These are phyloP conservation scores for Venustampulla echinocandica DNA, from an alignment of 495 filamentous ascomycete genomes.

Conservation along the genomic window DNA sequence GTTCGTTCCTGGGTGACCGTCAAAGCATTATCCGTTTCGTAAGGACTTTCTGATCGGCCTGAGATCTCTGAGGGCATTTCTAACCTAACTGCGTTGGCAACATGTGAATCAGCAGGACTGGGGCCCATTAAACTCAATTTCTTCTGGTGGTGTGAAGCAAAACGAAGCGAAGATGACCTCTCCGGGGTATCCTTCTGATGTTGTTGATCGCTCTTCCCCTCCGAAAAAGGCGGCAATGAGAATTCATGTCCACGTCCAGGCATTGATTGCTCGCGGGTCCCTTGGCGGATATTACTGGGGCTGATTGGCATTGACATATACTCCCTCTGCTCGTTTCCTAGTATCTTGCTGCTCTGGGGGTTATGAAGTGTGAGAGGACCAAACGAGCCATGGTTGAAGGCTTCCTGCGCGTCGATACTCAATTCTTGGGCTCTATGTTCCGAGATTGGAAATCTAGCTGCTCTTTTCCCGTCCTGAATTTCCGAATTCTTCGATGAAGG, in stretches of 20 bases:
- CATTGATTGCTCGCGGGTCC: neutral
- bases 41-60: neutral
- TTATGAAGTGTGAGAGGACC: neutral
- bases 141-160: neutral
- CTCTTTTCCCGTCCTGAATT: neutral
- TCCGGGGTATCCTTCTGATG: neutral
- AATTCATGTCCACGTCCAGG: neutral
- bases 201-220: neutral
- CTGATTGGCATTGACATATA: neutral
- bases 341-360: neutral
- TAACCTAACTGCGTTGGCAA: slow-evolving; percentile 21
- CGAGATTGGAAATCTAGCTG: slow-evolving; percentile 6
- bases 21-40: neutral
- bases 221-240: neutral
- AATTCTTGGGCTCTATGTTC: slow-evolving; percentile 12
- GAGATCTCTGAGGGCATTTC: slow-evolving; percentile 15
- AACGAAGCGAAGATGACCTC: neutral
- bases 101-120: slow-evolving; percentile 22
- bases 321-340: neutral
- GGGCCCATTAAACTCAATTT: neutral
- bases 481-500: neutral
- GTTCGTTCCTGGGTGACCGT: neutral
- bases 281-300: neutral
- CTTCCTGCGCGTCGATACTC: slow-evolving; percentile 17
- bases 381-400: slow-evolving; percentile 11